Percentiles rank a stretch among this genome's conserved stretches.
These are phyloP conservation scores for Selaginella moellendorffii DNA, from an alignment of 75 land plant species.

Conservation along the genomic window DNA sequence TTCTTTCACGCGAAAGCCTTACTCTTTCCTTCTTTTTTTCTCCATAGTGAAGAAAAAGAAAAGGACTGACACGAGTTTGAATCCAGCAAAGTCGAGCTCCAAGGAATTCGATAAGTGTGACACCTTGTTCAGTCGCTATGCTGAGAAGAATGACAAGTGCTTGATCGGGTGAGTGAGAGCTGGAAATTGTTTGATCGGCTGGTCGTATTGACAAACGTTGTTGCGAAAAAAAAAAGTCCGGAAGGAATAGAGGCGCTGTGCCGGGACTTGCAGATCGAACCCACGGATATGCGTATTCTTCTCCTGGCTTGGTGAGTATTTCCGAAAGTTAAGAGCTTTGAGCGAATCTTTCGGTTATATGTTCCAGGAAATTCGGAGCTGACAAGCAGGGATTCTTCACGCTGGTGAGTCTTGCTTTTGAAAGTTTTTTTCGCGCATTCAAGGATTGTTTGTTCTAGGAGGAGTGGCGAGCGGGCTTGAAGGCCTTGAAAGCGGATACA, in stretches of 20 bases:
- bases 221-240: slow-evolving; percentile 38
- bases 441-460: slow-evolving; percentile 27
- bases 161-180: slow-evolving; percentile 48
- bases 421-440: neutral
- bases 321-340: neutral
- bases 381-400: slow-evolving; percentile 73
- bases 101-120: slow-evolving; percentile 71
- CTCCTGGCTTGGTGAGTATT: slow-evolving; percentile 75
- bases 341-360: neutral
- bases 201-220: neutral
- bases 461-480: slow-evolving; percentile 81
- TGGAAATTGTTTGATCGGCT: neutral
- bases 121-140: slow-evolving; percentile 43
- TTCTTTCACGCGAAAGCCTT: neutral
- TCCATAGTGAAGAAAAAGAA: neutral
- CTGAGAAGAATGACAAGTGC: slow-evolving; percentile 28
- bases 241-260: slow-evolving; percentile 82
- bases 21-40: neutral
- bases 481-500: slow-evolving; percentile 63
- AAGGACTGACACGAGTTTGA: neutral
- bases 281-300: slow-evolving; percentile 64
- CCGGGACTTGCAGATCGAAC: slow-evolving; percentile 56
- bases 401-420: slow-evolving; percentile 33
- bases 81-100: neutral
- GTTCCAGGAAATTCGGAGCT: slow-evolving; percentile 80